phyloP scores from a whole-genome alignment of 2,329 filamentous ascomycete genomes.

The Zasmidium cellare region DNA sequence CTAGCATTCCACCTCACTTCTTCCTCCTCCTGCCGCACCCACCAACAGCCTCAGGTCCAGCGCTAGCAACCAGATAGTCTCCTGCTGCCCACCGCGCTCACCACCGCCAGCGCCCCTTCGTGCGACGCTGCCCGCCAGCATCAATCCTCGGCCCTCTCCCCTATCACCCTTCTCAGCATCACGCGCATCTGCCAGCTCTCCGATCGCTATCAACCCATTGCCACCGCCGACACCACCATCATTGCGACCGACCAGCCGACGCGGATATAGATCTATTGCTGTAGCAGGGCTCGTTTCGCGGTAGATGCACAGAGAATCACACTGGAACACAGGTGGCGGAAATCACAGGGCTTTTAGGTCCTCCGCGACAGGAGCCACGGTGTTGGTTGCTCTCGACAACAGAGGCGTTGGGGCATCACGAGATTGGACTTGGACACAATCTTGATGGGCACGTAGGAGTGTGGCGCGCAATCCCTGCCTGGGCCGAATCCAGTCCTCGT shows the following conservation, averaged over 20 bases:
- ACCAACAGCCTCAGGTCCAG: too few species aligned
- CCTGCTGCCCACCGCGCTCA: too few species aligned
- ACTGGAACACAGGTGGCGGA: slow-evolving; percentile 1
- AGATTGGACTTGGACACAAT: not conserved
- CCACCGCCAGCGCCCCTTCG: too few species aligned
- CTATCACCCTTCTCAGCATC: not conserved
- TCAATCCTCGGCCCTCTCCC: too few species aligned
- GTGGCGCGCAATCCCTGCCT: slow-evolving; percentile 8
- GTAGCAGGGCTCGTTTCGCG: not conserved
- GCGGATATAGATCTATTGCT: not conserved
- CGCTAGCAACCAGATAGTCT: too few species aligned
- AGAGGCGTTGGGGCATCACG: not conserved
- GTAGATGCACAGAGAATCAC: not conserved
- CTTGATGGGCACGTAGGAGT: slow-evolving; percentile 2
- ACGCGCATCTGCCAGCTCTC: not conserved
- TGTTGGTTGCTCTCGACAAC: not conserved
- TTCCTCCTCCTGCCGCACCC: not conserved
- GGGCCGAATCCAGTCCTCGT: not conserved
- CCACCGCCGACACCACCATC: not conserved
- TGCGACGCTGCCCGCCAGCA: too few species aligned
- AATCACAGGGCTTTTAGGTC: slow-evolving; percentile 23
- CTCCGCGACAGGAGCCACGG: slow-evolving; percentile 1
- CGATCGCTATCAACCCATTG: not conserved
- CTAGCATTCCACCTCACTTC: not conserved
- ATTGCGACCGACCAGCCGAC: not conserved